Percentiles rank a stretch among this genome's conserved stretches.
phyloP scores from a whole-genome alignment of 2,329 filamentous ascomycete genomes.

The Nemania bipapillata region DNA sequence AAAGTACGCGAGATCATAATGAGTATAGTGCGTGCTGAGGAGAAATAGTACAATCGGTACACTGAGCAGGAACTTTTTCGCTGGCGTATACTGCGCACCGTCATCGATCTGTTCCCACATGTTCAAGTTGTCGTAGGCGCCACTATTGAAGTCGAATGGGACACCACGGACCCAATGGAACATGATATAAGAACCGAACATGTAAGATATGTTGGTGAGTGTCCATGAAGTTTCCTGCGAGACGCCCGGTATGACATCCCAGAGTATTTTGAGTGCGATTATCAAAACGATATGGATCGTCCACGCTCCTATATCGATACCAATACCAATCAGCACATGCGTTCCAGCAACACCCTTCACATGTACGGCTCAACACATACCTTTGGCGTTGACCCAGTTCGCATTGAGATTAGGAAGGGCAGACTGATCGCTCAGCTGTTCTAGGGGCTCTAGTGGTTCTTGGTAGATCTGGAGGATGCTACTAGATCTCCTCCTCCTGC shows the following conservation, averaged over 20 bases:
- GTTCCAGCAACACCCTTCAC: constrained; percentile 1
- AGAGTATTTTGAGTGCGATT: constrained; percentile 90
- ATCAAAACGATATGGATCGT: constrained; percentile 97
- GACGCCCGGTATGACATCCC: constrained; percentile 94
- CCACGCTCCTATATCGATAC: constrained; percentile 79
- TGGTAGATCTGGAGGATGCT: constrained; percentile 93
- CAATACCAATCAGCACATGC: constrained; percentile 34
- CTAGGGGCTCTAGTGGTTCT: constrained; percentile 93
- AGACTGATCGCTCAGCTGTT: constrained; percentile 97
- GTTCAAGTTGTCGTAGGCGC: constrained; percentile 98
- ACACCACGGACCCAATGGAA: constrained; percentile 98
- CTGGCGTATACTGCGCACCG: constrained; percentile 96
- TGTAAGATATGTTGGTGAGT: constrained; percentile 97
- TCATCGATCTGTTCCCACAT: constrained; percentile 99
- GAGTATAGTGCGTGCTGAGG: constrained; percentile 97
- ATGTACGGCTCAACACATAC: constrained; percentile 64
- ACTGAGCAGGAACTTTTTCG: constrained; percentile 96
- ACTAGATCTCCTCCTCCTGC: constrained; percentile 91
- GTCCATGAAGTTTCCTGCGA: constrained; percentile 99
- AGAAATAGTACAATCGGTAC: constrained; percentile 95
- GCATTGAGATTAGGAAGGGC: constrained; percentile 95
- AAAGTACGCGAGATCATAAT: constrained; percentile 97
- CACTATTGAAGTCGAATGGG: constrained; percentile 98
- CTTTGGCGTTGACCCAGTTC: constrained; percentile 99
- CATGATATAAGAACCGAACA: constrained; percentile 99